Evolutionary conservation across 805 yeast species (phyloP), one percentile per base, ranked within the genome.

Genomic region (Kuraishia borneana): DNA sequence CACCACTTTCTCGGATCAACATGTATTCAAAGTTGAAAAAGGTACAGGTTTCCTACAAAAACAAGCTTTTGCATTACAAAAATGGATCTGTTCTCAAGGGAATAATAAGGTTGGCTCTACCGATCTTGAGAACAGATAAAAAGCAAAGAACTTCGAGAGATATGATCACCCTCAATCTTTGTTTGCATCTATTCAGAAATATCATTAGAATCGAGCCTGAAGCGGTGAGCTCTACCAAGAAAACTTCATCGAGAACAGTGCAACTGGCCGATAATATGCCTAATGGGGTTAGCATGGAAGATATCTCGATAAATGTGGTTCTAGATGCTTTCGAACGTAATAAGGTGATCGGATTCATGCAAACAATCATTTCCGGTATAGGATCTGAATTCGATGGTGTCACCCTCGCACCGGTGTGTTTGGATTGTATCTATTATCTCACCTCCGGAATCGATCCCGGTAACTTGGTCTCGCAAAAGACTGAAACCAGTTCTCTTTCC

Each of bases 161-260:
- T 44, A 75, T 75, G 38, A 77, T 77, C 30, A 68, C 88, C 10
- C 53, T 92, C 32, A 73, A 79, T 36, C 63, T 89, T 39, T 83
- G 81, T 19, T 56, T 88, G 12, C 73, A 72, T 33, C 73, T 92
- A 47, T 66, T 87, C 41, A 67, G 95, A 41, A 92, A 92, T 50
- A 45, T 92, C n/a, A 57, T 83, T 6, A 68, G 74, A 27, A 84
- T 89, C 22, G 85, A 80, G 42, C 89, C 88, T 0, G 74, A 81
- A 1, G 73, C 68, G 23, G 44, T 68, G 4, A 65, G 76, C 1
- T 57, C 73, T 2, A 54, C 61, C 2, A 65, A 65, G 32, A 63
- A 54, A 36, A 33, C 58, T 5, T 36, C 54, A 8, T 40, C 43
- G n/a, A 58, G 64, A 27, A 48, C 42, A 30, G 36, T 44, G 5